phyloP scores from a whole-genome alignment of 176 grass and related monocot species.

The Oryza officinalis region DNA sequence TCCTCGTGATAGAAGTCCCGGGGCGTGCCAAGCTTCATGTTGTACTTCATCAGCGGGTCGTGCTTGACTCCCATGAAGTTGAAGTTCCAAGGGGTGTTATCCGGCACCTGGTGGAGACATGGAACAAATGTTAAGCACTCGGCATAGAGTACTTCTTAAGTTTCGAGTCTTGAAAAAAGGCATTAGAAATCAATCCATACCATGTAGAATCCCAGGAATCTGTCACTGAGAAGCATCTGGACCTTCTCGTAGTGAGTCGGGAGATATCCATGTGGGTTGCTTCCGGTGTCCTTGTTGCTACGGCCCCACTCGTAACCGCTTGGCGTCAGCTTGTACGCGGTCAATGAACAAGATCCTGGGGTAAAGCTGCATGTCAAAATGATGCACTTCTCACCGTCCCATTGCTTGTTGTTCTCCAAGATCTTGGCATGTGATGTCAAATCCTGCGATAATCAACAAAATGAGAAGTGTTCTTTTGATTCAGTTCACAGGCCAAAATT shows the following conservation, averaged over 20 bases:
- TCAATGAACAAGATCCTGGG: constrained; percentile 93
- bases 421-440: constrained; percentile 76
- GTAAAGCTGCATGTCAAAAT: constrained; percentile 97
- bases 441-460: constrained; percentile 60
- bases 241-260: constrained; percentile 99
- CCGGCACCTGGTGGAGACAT: constrained; percentile 58
- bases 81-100: constrained; percentile 91
- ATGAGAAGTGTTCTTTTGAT: not conserved
- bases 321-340: constrained; percentile 93
- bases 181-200: constrained; percentile 34
- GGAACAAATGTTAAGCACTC: not conserved
- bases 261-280: constrained; percentile 97
- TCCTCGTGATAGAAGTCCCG: constrained; percentile 92
- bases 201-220: constrained; percentile 99
- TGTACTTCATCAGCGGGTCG: constrained; percentile 79
- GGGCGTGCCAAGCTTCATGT: constrained; percentile 77
- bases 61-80: constrained; percentile 99
- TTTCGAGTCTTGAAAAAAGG: not conserved
- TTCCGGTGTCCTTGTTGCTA: constrained; percentile 95
- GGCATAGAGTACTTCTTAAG: not conserved
- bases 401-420: constrained; percentile 94
- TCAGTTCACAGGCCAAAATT: not conserved
- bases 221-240: constrained; percentile 98
- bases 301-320: constrained; percentile 95
- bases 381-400: constrained; percentile 99